A percentile compares a stretch with the other conserved stretches of the same genome.
These are phyloP conservation scores for Echium plantagineum DNA, from an alignment of 257 asterid genomes.

Conservation along the genomic window DNA sequence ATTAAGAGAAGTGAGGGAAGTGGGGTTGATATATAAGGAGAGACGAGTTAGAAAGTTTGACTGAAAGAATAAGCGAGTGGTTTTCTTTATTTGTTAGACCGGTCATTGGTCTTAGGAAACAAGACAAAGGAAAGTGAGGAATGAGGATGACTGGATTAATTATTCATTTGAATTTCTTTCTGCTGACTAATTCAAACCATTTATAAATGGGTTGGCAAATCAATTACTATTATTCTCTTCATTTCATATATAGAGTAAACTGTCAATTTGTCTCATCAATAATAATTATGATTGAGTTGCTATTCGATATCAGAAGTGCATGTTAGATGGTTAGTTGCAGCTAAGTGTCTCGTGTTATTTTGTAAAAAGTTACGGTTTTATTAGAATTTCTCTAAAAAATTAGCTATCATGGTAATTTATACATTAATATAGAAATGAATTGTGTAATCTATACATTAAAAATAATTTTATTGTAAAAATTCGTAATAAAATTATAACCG, in stretches of 20 bases:
- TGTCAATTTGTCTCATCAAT: no score
- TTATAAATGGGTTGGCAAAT: not conserved
- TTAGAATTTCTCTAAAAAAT: no score
- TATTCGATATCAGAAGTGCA: no score
- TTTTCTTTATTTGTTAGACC: slow-evolving; percentile 18
- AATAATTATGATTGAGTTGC: no score
- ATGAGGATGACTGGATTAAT: not conserved
- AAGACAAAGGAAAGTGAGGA: not conserved
- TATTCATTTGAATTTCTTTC: slow-evolving; percentile 6
- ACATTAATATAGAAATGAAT: no score
- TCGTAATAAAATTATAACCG: no score
- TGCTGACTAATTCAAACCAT: slow-evolving; percentile 29
- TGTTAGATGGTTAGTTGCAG: no score
- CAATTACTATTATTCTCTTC: not conserved
- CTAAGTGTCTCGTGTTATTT: no score
- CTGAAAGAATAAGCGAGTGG: slow-evolving; percentile 14
- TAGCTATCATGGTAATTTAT: no score
- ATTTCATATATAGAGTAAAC: not conserved
- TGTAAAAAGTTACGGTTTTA: no score
- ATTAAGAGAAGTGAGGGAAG: slow-evolving; percentile 18
- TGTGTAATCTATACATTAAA: no score
- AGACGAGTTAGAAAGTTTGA: slow-evolving; percentile 19
- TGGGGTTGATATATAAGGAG: not conserved
- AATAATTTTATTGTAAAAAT: no score
- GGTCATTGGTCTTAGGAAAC: slow-evolving; percentile 34